phyloP scores from a whole-genome alignment of 2,329 filamentous ascomycete genomes.

The Phaeoacremonium minimum region DNA sequence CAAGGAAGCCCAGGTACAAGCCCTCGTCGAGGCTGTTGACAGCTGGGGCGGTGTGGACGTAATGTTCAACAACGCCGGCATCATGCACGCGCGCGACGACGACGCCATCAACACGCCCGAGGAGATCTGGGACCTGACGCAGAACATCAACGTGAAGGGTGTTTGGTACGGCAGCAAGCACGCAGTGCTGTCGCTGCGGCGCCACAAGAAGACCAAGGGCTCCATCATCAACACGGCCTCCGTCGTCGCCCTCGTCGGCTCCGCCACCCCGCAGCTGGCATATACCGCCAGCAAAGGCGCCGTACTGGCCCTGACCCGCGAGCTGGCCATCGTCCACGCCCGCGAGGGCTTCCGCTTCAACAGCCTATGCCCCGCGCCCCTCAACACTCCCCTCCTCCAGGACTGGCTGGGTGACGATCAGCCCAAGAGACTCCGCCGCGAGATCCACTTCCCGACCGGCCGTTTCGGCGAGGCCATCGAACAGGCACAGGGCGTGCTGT shows the following conservation, averaged over 20 bases:
- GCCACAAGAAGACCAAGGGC: constrained; percentile 71
- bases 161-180: constrained; percentile 98
- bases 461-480: constrained; percentile 92
- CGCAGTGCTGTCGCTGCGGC: constrained; percentile 75
- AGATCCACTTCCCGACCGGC: constrained; percentile 84
- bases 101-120: constrained; percentile 82
- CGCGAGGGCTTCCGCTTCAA: constrained; percentile 89
- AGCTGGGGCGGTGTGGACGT: constrained; percentile 83
- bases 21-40: constrained; percentile 71
- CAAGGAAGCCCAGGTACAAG: constrained; percentile 74
- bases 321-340: constrained; percentile 88
- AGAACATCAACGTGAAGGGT: constrained; percentile 94
- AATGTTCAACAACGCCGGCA: constrained; percentile 97
- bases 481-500: constrained; percentile 85
- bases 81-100: constrained; percentile 84
- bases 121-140: constrained; percentile 90
- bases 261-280: constrained; percentile 82
- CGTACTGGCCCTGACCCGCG: constrained; percentile 82
- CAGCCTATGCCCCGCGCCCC: constrained; percentile 79
- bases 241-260: constrained; percentile 81
- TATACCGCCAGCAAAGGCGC: constrained; percentile 95
- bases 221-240: constrained; percentile 92
- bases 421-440: constrained; percentile 74
- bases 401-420: constrained; percentile 89
- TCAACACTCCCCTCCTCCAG: constrained; percentile 89